Base-by-base conservation (phyloP, 495 filamentous ascomycete genomes). In the Lophiostoma macrostomum region DNA sequence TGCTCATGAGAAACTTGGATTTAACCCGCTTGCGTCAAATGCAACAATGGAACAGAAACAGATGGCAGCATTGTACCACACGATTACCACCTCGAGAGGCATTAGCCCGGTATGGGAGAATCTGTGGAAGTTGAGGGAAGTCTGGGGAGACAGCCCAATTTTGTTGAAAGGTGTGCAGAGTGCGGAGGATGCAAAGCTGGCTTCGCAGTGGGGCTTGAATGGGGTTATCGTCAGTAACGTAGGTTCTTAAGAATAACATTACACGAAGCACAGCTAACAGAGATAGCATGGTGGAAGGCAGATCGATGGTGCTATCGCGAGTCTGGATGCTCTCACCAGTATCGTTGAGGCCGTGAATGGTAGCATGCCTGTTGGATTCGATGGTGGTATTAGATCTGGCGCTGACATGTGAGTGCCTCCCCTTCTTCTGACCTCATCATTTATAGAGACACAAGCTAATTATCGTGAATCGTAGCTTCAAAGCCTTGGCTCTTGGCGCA, bases 221-320 rank as follows among this genome's bases (percentile, higher is more conserved):
- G 69, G 69, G 13, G 63, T 72, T 16, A 60, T 71, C 5, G 64
- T 72, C 1, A 74, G 73, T 0, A 79, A 80, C 27, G 35, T 38
- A 18, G 19, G 35, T 18, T 18, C 7, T 18, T 6, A 10, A 8
- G 11, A 8, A 32, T 32, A 6, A 38, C 35, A 6, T 6, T 6
- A 6, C 6, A 10, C 35, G 7, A 16, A 38, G 7, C 16, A 6
- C 6, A 6, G 7, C 6, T 10, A 10, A 10, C 8, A 38, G 10
- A 44, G n/a, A 22, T 10, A 44, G 24, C 77, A 80, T 42, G 76
- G 76, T 3, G 77, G 77, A 3, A 60, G 76, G 53, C 69, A 71
- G 44, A 51, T 71, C n/a, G 67, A 72, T 31, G 69, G 70, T 10
- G 54, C 73, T 24, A 39, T 66, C 12, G 60, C 46, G 10, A 55